phyloP scores from a whole-genome alignment of 176 grass and related monocot genomes.

The Juncus effusus region DNA sequence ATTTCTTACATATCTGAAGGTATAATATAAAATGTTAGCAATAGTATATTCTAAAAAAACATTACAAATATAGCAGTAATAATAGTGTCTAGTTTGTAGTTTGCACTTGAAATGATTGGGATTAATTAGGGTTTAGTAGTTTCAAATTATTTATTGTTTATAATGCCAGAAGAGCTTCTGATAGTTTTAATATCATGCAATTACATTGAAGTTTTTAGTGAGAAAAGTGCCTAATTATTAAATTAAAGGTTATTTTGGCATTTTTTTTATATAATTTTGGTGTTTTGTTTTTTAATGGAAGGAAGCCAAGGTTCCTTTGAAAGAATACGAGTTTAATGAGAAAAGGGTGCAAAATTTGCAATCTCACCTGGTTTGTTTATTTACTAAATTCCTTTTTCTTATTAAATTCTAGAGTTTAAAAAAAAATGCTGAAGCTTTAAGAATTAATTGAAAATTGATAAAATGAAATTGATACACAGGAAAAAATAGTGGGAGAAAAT shows the following conservation, averaged over 20 bases:
- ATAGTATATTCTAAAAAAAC: too few species aligned
- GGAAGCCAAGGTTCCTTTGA: neutral
- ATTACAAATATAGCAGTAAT: too few species aligned
- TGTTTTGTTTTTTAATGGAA: neutral
- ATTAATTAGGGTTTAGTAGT: neutral
- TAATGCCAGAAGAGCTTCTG: neutral
- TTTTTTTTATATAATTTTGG: neutral
- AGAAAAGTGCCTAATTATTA: too few species aligned
- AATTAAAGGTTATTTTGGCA: neutral
- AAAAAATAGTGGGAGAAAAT: constrained; percentile 22
- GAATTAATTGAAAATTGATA: neutral
- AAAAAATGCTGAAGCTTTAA: neutral
- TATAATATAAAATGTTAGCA: neutral
- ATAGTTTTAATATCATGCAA: too few species aligned
- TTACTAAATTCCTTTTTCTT: neutral
- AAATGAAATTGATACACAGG: neutral
- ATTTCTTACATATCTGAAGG: constrained; percentile 21
- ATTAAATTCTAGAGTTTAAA: neutral
- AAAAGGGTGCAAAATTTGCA: neutral
- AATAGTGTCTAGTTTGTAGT: too few species aligned
- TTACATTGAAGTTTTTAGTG: too few species aligned
- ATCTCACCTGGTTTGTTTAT: constrained; percentile 7
- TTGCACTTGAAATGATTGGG: too few species aligned
- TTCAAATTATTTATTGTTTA: neutral
- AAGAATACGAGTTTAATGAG: constrained; percentile 14